Conservation (phyloP, 352 stramenopile species). For the Globisporangium echinulatum region DNA sequence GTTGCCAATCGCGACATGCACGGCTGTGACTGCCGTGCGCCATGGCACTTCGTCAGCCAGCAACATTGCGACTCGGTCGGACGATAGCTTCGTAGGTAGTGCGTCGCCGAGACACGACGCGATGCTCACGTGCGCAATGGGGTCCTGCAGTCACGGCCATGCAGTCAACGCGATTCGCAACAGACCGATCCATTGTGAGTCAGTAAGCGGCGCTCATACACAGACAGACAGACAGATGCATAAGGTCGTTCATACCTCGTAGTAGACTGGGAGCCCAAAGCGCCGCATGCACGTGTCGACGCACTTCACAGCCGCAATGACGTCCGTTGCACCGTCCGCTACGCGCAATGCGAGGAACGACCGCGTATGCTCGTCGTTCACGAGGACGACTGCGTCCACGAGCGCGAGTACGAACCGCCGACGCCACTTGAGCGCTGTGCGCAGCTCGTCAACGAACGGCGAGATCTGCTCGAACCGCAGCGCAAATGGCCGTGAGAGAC, state of each 20-base stretch:
- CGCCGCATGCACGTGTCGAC: constrained; percentile 57
- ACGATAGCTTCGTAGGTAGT: constrained; percentile 29
- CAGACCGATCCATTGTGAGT: constrained; percentile 22
- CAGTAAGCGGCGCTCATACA: constrained; percentile 5
- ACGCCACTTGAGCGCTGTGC: constrained; percentile 62
- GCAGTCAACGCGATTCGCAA: constrained; percentile 22
- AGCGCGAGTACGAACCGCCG: constrained; percentile 46
- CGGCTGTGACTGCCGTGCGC: constrained; percentile 22
- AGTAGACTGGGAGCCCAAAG: constrained; percentile 50
- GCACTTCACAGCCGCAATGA: constrained; percentile 37
- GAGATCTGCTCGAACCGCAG: constrained; percentile 67
- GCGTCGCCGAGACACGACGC: constrained; percentile 53
- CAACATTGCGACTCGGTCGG: constrained; percentile 25
- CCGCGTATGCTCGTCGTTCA: constrained; percentile 71
- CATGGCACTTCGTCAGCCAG: constrained; percentile 10
- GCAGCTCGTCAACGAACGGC: constrained; percentile 55
- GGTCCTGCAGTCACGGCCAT: constrained; percentile 33
- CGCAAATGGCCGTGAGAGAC: constrained; percentile 71
- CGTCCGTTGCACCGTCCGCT: constrained; percentile 22
- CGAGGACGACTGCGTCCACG: constrained; percentile 29
- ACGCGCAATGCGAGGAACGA: constrained; percentile 66
- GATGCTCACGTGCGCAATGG: constrained; percentile 77
- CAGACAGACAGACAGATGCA: neutral
- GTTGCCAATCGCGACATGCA: constrained; percentile 76
- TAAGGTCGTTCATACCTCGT: constrained; percentile 29